Base-by-base conservation (phyloP, 345 rosid genomes). In the Raphanus sativus region DNA sequence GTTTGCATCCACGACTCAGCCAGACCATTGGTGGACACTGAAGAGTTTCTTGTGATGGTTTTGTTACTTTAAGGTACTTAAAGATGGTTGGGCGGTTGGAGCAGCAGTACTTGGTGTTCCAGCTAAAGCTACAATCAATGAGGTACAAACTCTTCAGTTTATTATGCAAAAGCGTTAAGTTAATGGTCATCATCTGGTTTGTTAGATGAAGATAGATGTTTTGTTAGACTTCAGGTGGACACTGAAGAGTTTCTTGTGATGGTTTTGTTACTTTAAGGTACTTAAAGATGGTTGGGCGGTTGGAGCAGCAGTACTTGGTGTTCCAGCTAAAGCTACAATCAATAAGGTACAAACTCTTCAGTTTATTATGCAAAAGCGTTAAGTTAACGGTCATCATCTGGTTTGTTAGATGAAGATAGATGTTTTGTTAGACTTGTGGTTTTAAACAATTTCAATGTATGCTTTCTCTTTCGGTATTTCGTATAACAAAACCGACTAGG, bases 21-120 rank as follows among this genome's bases (percentile, higher is more conserved):
- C 2, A 87, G 98, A 75, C 98, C 98, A 1, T 83, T 94, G 78
- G 87, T 94, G 54, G 70, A 72, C 30, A 65, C 85, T 17, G 86
- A 76, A 71, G 97, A 94, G 74, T 83, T 89, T 63, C 24, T 28
- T 17, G 12, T 42, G 28, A 25, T 54, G 54, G 38, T 50, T 75
- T 62, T 59, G 65, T 28, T 77, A 50, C 2, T 36, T 67, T 63
- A 75, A 94, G 98, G 98, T 92, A 13, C 83, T 94, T 61, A 86
- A 77, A 77, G 95, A 94, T 82, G 97, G 90, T 59, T 84, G 80
- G 78, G 30, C 55, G 25, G 82, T 87, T 77, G 97, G 98, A 81
- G 98, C 98, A 80, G 97, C 98, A n/a, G 97, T 92, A 8, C 97
- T 92, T 54, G 98, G 98, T 73, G 97, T 94, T 81, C 97, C 95